These are phyloP conservation scores for Talaromyces sp. DNA, from an alignment of 2,329 filamentous ascomycete species.

Conservation along the genomic window DNA sequence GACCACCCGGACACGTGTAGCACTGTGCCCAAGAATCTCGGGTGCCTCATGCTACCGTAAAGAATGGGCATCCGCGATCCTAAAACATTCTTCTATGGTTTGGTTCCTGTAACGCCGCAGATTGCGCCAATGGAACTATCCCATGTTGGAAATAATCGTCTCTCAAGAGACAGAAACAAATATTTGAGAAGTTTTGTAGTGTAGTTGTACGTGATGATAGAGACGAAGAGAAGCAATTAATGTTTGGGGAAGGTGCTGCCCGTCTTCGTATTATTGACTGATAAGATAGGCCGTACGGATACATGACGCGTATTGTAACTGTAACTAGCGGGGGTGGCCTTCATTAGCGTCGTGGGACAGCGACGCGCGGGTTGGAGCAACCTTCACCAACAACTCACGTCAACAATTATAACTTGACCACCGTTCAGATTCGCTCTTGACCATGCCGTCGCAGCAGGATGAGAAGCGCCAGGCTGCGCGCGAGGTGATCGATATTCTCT, in stretches of 20 bases:
- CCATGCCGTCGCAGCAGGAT: slow-evolving; percentile 37
- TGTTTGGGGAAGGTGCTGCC: neutral
- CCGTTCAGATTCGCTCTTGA: neutral
- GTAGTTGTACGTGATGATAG: neutral
- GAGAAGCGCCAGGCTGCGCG: slow-evolving; percentile 45
- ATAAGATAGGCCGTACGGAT: neutral
- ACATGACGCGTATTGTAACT: neutral
- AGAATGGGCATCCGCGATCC: slow-evolving; percentile 33
- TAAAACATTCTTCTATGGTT: slow-evolving; percentile 19
- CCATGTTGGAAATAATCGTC: neutral
- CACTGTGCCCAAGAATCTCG: slow-evolving; percentile 29
- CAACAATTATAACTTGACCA: neutral
- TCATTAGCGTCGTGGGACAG: neutral
- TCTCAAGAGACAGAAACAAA: neutral
- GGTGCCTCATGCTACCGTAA: slow-evolving; percentile 28
- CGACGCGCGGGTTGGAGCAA: neutral
- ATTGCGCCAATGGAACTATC: neutral
- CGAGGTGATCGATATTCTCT: slow-evolving; percentile 46
- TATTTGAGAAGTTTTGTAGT: neutral
- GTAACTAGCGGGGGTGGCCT: neutral
- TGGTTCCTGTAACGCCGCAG: neutral
- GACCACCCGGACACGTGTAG: slow-evolving; percentile 42
- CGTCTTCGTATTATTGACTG: neutral
- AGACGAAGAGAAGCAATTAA: neutral
- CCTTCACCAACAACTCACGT: neutral